Evolutionary conservation across 345 rosid genomes (phyloP), one percentile per base, ranked within the genome.

Genomic region (Bruguiera parviflora): DNA sequence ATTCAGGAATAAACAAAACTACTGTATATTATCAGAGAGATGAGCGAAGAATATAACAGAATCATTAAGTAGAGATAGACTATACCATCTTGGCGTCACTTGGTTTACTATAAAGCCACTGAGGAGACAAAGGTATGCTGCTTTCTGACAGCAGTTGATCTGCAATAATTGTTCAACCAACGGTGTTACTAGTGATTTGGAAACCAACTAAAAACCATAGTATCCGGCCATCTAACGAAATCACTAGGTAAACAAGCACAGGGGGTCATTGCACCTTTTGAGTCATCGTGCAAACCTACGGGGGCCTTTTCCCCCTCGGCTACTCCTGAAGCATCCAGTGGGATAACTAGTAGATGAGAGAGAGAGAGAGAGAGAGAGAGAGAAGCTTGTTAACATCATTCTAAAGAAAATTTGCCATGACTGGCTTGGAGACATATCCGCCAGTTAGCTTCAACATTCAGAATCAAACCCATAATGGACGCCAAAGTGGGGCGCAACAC

Each of bases 51-150:
- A 56, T 8, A 62, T 25, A 21, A 20, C 29, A 71, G 63, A 27
- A 53, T 64, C 59, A 64, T 60, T 33, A 43, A 18, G 71, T 33
- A 25, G 47, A 49, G 46, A 53, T 37, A 24, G 53, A 39, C 66
- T 33, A 19, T 79, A 84, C 85, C 79, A 77, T 63, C 82, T 86
- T 92, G 53, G 70, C 73, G 55, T 92, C 98, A 28, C 66, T 83
- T 18, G 93, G 88, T 71, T 89, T 92, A 18, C 86, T 69, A 80
- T 90, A 92, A 53, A 92, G 96, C 98, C 98, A 92, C 75, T 92
- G 97, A 1, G 98, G 98, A 78, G 97, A 90, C 78, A 92, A 73
- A 0, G 98, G 98, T 22, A 92, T 90, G 85, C 85, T 90, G 85
- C 75, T 90, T 61, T 92, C 98, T 18, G 85, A 73, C 24, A 77